phyloP scores from a whole-genome alignment of 2,329 filamentous ascomycete species.

The Cytospora paraplurivora region DNA sequence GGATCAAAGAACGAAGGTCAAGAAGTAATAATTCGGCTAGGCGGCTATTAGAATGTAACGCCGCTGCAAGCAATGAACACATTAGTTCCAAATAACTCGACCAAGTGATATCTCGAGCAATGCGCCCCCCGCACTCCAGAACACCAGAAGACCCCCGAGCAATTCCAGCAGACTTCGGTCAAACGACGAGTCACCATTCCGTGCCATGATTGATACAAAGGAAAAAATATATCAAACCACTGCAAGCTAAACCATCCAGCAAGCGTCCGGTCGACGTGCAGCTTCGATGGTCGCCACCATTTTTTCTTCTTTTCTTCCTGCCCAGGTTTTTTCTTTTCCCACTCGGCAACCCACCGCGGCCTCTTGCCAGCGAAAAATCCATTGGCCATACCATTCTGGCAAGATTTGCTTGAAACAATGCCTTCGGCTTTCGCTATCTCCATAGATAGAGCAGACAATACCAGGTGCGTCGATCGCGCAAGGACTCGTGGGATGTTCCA shows the following conservation, averaged over 20 bases:
- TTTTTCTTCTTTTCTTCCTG: background rate
- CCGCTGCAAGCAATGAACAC: background rate
- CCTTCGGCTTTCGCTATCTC: background rate
- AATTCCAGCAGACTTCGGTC: constrained; percentile 5
- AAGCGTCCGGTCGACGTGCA: background rate
- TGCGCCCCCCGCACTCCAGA: constrained; percentile 16
- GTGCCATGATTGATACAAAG: constrained; percentile 6
- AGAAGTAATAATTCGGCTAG: background rate
- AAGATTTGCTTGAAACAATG: background rate
- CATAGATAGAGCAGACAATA: background rate
- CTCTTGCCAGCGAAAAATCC: background rate
- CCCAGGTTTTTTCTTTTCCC: too few species aligned
- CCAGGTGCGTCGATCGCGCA: background rate
- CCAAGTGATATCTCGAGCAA: constrained; percentile 20
- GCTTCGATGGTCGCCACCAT: background rate
- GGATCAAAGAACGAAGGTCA: background rate
- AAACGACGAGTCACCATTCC: constrained; percentile 11
- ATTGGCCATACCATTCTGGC: background rate
- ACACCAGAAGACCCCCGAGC: constrained; percentile 17
- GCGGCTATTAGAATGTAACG: background rate
- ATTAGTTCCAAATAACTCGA: background rate
- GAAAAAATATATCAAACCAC: constrained; percentile 8
- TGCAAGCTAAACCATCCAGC: background rate
- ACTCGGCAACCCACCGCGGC: background rate
- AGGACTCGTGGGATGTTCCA: background rate